phyloP scores from a whole-genome alignment of 148 eudicot species.

The Camellia japonica region DNA sequence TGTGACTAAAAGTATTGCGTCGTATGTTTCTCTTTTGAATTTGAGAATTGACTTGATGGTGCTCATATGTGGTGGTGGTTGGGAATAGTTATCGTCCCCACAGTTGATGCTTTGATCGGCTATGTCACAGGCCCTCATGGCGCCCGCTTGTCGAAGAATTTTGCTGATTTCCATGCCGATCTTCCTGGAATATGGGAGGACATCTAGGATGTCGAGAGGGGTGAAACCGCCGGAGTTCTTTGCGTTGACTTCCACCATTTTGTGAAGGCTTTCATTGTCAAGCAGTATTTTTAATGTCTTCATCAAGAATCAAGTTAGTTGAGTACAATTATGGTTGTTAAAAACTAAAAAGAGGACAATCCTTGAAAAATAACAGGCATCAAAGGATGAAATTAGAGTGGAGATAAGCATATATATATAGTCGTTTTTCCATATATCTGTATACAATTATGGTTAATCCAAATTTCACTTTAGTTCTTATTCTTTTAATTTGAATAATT shows the following conservation, averaged over 20 bases:
- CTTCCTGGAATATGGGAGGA: not conserved
- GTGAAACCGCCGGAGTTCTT: not conserved
- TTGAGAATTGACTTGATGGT: not conserved
- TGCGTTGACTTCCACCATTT: not conserved
- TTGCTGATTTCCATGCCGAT: not conserved
- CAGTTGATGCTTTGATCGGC: not conserved
- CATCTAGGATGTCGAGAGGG: not conserved
- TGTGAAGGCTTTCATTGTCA: not conserved
- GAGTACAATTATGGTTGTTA: too few relatives aligned
- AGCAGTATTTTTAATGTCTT: not conserved
- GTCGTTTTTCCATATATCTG: too few relatives aligned
- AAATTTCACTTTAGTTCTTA: too few relatives aligned
- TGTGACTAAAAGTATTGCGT: not conserved
- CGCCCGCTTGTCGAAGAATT: not conserved
- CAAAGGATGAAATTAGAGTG: too few relatives aligned
- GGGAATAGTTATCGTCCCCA: not conserved
- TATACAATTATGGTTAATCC: too few relatives aligned
- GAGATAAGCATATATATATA: too few relatives aligned
- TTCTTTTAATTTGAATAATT: too few relatives aligned
- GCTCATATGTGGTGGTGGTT: not conserved
- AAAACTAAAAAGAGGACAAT: too few relatives aligned
- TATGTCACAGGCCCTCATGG: not conserved
- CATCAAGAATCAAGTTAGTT: not conserved
- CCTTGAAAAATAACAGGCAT: too few relatives aligned
- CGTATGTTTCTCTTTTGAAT: not conserved